A percentile compares a stretch with the other conserved stretches of the same genome.
phyloP scores from a whole-genome alignment of 345 rosid species.

The Eucalyptus cloeziana region DNA sequence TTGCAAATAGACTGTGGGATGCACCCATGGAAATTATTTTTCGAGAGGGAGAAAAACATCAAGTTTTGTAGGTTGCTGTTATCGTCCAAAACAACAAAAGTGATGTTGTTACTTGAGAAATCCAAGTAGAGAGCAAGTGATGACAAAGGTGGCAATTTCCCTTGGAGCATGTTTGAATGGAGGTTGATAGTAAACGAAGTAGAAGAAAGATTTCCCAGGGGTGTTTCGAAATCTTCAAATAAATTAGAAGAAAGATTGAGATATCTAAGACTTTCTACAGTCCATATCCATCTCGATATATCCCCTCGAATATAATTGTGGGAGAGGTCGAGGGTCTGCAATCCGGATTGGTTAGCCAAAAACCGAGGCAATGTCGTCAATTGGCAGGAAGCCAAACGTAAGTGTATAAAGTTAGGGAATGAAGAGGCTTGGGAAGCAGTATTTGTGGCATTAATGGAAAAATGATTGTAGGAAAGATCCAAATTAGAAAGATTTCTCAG shows the following conservation, averaged over 20 bases:
- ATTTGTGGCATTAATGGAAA: neutral
- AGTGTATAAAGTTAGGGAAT: neutral
- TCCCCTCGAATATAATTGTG: slow-evolving; percentile 19
- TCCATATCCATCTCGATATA: slow-evolving; percentile 36
- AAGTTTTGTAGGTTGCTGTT: neutral
- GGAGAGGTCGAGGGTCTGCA: slow-evolving; percentile 21
- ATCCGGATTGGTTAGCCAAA: neutral
- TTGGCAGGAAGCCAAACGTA: slow-evolving; percentile 29
- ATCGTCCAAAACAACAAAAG: neutral
- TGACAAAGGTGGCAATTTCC: neutral
- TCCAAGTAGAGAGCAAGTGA: neutral
- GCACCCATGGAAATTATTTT: too few relatives aligned
- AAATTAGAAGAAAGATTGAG: slow-evolving; percentile 18
- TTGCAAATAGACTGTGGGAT: fast-evolving
- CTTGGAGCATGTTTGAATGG: neutral
- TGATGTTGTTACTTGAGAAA: neutral
- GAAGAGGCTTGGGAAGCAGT: neutral
- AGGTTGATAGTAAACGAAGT: neutral
- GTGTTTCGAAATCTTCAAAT: neutral
- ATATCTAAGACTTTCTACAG: too few relatives aligned
- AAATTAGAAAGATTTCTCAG: slow-evolving; percentile 9
- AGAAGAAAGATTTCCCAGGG: neutral
- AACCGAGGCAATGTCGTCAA: slow-evolving; percentile 9
- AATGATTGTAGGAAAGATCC: slow-evolving; percentile 28
- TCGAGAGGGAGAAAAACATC: too few relatives aligned